phyloP scores from a whole-genome alignment of 352 stramenopile genomes.

The Phytopythium cucurbitacearum region DNA sequence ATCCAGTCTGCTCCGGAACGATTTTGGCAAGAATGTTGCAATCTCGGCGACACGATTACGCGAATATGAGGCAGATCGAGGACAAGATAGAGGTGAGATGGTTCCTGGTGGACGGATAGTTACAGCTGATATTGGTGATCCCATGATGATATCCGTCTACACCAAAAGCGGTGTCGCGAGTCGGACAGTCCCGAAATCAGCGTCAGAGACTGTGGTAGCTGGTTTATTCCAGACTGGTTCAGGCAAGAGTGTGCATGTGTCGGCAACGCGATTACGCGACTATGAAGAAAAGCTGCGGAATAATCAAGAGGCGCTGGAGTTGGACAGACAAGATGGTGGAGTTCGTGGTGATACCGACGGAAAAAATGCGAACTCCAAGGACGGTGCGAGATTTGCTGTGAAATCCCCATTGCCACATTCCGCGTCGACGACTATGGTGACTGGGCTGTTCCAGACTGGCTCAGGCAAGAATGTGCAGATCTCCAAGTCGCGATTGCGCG shows the following conservation, averaged over 20 bases:
- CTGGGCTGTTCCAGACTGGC: slow-evolving; percentile 25
- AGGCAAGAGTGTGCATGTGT: slow-evolving; percentile 23
- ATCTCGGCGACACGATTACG: slow-evolving; percentile 12
- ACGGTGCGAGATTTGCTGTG: neutral
- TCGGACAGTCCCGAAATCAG: neutral
- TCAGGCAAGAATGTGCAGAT: slow-evolving; percentile 20
- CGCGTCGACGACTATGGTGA: neutral
- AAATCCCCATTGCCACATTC: too few relatives aligned
- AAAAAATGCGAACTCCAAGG: neutral
- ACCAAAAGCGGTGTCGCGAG: too few relatives aligned
- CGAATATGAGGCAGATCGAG: too few relatives aligned
- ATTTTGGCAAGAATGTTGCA: slow-evolving; percentile 7
- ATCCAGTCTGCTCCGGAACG: too few relatives aligned
- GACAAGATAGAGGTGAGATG: too few relatives aligned
- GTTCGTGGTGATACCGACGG: neutral
- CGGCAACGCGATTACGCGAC: slow-evolving; percentile 16
- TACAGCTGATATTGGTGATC: too few relatives aligned
- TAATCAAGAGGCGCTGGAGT: slow-evolving; percentile 4
- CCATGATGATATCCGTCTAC: too few relatives aligned
- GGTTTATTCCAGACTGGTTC: slow-evolving; percentile 26
- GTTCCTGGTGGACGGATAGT: too few relatives aligned
- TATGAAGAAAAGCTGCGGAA: slow-evolving; percentile 16
- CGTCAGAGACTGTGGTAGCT: neutral
- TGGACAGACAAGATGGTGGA: too few relatives aligned
- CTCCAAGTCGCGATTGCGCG: slow-evolving; percentile 20